Percentiles rank a stretch among this genome's conserved stretches.
These are phyloP conservation scores for Boechera divaricarpa DNA, from an alignment of 345 rosid genomes.

Conservation along the genomic window DNA sequence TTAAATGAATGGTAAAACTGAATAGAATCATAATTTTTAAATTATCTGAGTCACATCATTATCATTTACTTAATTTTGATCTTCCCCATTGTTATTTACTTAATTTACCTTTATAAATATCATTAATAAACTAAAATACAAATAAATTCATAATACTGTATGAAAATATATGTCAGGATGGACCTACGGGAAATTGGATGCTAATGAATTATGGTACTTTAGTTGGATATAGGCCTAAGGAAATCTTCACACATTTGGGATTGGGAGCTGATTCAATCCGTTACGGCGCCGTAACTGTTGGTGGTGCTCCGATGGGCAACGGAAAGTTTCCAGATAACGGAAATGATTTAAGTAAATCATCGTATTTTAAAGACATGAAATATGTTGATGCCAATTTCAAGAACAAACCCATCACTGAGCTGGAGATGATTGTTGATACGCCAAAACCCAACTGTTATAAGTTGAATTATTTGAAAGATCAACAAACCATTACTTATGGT, in stretches of 20 bases:
- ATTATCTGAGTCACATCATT: background rate
- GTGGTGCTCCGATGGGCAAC: slow-evolving; percentile 26
- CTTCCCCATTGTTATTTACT: background rate
- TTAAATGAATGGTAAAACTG: no score
- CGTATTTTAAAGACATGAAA: background rate
- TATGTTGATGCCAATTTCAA: background rate
- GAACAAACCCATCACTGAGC: background rate
- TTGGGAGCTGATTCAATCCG: background rate
- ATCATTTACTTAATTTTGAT: background rate
- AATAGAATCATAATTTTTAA: no score
- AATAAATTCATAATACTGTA: background rate
- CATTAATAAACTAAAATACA: background rate
- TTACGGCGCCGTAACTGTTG: background rate
- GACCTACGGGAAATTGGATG: slow-evolving; percentile 12
- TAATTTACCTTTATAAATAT: background rate
- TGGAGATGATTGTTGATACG: background rate
- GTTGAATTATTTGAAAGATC: slow-evolving; percentile 5
- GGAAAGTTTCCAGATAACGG: slow-evolving; percentile 5
- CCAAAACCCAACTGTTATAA: slow-evolving; percentile 7
- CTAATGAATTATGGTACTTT: background rate
- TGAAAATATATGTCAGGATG: background rate
- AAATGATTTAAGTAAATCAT: slow-evolving; percentile 12
- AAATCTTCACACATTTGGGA: slow-evolving; percentile 2
- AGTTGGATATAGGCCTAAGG: slow-evolving; percentile 27
- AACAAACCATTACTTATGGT: slow-evolving; percentile 9